Evolutionary conservation across 1,139 yeast species (phyloP).

Genomic region (Yamadazyma siamensis): DNA sequence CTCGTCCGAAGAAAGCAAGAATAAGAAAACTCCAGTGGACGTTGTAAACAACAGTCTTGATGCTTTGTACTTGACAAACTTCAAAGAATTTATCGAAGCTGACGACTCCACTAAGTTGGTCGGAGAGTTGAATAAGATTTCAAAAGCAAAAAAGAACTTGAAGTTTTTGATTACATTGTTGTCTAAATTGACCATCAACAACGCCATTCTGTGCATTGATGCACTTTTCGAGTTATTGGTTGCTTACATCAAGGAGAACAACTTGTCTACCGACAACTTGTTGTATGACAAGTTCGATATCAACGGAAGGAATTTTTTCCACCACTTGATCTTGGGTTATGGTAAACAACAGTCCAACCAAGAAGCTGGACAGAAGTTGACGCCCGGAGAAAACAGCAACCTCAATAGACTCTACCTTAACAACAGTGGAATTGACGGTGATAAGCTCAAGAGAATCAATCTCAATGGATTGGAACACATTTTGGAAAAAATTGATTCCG

Average conservation of each 20-base stretch:
- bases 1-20: conserved; percentile 3
- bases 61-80: conserved; percentile 24
- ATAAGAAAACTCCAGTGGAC: conserved; percentile 3
- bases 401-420: conserved; percentile 28
- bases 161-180: conserved; percentile 53
- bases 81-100: conserved; percentile 30
- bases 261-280: conserved; percentile 21
- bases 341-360: conserved; percentile 49
- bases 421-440: conserved; percentile 63
- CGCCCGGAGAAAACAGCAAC: conserved; percentile 37
- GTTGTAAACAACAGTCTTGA: conserved; percentile 21
- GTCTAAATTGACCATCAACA: conserved; percentile 57
- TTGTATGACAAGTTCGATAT: conserved; percentile 65
- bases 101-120: conserved; percentile 46
- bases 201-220: conserved; percentile 56
- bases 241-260: conserved; percentile 13
- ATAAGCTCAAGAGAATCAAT: conserved; percentile 18
- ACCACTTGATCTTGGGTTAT: conserved; percentile 71
- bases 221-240: conserved; percentile 35
- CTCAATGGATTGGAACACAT: conserved; percentile 22
- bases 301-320: conserved; percentile 80
- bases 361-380: conserved; percentile 22
- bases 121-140: conserved; percentile 28
- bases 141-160: conserved; percentile 21
- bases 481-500: conserved; percentile 39